Percentiles rank a stretch among this genome's conserved stretches.
Conservation (phyloP, 768 basidiomycete species). For the Collybia nuda region DNA sequence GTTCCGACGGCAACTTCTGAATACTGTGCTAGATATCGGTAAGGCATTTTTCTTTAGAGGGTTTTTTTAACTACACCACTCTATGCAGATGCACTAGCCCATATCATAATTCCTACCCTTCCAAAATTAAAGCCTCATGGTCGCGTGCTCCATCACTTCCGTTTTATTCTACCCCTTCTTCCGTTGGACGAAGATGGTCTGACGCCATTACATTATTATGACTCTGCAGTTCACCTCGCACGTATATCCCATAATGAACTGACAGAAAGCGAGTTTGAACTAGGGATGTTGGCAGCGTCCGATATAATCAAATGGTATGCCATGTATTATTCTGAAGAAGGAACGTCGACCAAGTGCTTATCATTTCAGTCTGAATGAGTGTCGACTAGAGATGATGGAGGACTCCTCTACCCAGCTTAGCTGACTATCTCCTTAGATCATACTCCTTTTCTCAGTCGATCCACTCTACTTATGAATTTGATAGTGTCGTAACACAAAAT, state of each 20-base stretch:
- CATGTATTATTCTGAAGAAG: no score
- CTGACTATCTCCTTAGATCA: constrained; percentile 10
- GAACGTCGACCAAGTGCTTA: not conserved
- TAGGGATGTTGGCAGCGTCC: constrained; percentile 60
- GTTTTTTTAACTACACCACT: constrained; percentile 1
- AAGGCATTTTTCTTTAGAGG: constrained; percentile 22
- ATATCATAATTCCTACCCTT: constrained; percentile 69
- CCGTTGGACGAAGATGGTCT: constrained; percentile 61
- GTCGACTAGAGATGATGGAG: constrained; percentile 63
- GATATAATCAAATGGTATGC: constrained; percentile 64
- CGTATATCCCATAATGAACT: constrained; percentile 60
- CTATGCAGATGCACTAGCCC: constrained; percentile 62
- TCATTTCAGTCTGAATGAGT: constrained; percentile 54
- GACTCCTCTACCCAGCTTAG: constrained; percentile 47
- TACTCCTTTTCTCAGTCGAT: no score
- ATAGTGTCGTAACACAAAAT: no score
- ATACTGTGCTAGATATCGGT: constrained; percentile 74
- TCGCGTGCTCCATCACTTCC: constrained; percentile 80
- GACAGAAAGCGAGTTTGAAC: constrained; percentile 64
- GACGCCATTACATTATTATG: constrained; percentile 72
- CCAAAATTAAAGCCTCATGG: constrained; percentile 69
- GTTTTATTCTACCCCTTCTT: constrained; percentile 69
- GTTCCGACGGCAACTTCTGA: constrained; percentile 68
- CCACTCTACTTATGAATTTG: no score
- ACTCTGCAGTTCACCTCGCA: constrained; percentile 73